Conservation (phyloP, 2,329 filamentous ascomycete genomes). For the Aspergillus clavatus region DNA sequence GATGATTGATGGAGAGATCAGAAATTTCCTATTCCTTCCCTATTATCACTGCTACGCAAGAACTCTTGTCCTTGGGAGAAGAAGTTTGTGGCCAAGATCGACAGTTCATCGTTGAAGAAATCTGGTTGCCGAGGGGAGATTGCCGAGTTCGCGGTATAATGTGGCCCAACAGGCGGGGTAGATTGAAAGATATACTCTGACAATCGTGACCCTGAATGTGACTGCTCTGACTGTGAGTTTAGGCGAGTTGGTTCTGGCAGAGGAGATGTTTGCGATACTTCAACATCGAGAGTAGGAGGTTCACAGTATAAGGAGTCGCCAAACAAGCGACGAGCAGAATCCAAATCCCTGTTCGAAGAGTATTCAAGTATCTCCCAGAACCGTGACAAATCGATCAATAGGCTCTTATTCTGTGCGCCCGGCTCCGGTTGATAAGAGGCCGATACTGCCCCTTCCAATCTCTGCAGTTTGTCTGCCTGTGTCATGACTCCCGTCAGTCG, state of each 20-base stretch:
- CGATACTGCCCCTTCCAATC: constrained; percentile 43
- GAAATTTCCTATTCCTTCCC: constrained; percentile 32
- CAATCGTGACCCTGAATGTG: constrained; percentile 9
- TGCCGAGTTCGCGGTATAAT: constrained; percentile 14
- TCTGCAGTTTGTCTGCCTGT: constrained; percentile 42
- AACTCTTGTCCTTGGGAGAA: constrained; percentile 45
- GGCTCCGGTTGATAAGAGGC: constrained; percentile 39
- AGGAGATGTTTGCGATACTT: constrained; percentile 42
- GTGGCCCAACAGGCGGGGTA: constrained; percentile 11
- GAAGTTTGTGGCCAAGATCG: constrained; percentile 46
- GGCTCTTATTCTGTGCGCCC: constrained; percentile 30
- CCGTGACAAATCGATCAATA: constrained; percentile 44
- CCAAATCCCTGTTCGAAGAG: constrained; percentile 38
- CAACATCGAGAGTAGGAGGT: constrained; percentile 23
- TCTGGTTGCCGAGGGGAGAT: constrained; percentile 22
- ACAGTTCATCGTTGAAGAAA: constrained; percentile 39
- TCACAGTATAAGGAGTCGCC: constrained; percentile 37
- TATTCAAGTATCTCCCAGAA: constrained; percentile 50
- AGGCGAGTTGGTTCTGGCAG: constrained; percentile 43
- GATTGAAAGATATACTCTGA: constrained; percentile 18
- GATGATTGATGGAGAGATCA: no score
- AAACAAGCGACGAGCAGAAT: constrained; percentile 38
- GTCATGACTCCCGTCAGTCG: not conserved
- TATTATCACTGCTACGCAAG: constrained; percentile 35
- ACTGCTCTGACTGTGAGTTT: constrained; percentile 15